Base-by-base conservation (phyloP, 1,284 basidiomycete genomes). In the Pulveroboletus sp. region DNA sequence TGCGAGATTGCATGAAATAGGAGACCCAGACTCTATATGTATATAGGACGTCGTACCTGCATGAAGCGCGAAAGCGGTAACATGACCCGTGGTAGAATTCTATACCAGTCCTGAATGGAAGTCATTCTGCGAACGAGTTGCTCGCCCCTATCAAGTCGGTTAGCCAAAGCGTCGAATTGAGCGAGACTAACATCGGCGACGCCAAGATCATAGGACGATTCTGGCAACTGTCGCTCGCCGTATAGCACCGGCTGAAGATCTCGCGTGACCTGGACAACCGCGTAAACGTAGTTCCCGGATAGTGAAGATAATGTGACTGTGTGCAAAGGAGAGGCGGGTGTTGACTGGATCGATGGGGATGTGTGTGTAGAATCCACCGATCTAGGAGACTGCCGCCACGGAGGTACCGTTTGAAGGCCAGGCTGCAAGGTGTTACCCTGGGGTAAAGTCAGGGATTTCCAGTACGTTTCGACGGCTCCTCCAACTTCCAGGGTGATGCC, bases 401-500 rank as follows among this genome's bases (percentile, higher is more conserved):
- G 72, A 12, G 63, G 61, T 28, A 71, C 31, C 5, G 59, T 60
- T 29, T 65, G 72, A 26, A 58, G 49, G 39, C 54, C 47, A 56
- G 77, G 52, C 72, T 71, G 63, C 70, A 74, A 43, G 72, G 72
- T 36, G 72, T 69, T 49, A 77, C 76, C 35, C 75, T 73, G 52
- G 2, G 86, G 81, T 44, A 85, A 80, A 24, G 88, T 83, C 56
- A 91, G 85, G 15, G 93, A 94, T 75, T 96, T 97, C 95, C 95
- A 98, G 73, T 98, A 98, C 0, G 95, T 98, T 75, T 97, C 94
- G 22, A 97, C 84, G 47, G 93, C 86, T 12, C 97, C 96, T 26
- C 95, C 96, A 58, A 98, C 91, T 75, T 96, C 93, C n/a, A 99
- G 81, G 62, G 94, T 94, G 43, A 96, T 94, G 11, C 92, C 94